These are phyloP conservation scores for Cytospora paraplurivora DNA, from an alignment of 2,329 filamentous ascomycete species.

Conservation along the genomic window DNA sequence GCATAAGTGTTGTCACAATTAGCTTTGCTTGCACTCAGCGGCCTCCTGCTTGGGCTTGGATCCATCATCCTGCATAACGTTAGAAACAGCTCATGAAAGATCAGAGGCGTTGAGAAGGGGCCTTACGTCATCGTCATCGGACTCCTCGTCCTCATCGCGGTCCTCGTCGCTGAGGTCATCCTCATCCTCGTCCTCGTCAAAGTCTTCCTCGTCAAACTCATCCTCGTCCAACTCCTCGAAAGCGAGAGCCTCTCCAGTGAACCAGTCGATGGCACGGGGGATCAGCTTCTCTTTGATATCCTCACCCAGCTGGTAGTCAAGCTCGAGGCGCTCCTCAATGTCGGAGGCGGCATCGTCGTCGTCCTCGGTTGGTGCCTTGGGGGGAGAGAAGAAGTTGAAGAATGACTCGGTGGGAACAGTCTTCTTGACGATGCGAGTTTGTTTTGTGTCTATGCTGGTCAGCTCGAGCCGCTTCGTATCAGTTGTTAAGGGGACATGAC, in stretches of 20 bases:
- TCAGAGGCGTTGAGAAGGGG: slow-evolving; percentile 1
- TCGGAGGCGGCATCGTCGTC: slow-evolving; percentile 79
- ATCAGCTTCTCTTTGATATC: slow-evolving; percentile 99
- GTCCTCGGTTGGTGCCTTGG: slow-evolving; percentile 76
- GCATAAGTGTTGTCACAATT: slow-evolving; percentile 40
- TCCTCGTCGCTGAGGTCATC: slow-evolving; percentile 78
- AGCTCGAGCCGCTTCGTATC: slow-evolving; percentile 14
- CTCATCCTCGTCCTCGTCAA: slow-evolving; percentile 89
- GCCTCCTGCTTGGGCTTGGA: slow-evolving; percentile 93
- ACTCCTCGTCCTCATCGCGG: slow-evolving; percentile 79
- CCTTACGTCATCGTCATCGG: slow-evolving; percentile 71
- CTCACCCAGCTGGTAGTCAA: slow-evolving; percentile 98
- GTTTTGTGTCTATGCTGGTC: slow-evolving; percentile 80
- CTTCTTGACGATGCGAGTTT: slow-evolving; percentile 98
- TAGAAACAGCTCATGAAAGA: slow-evolving; percentile 26
- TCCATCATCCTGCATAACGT: slow-evolving; percentile 63
- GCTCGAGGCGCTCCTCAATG: slow-evolving; percentile 95
- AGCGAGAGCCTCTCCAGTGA: slow-evolving; percentile 95
- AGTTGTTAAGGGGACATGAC: slow-evolving; percentile 29
- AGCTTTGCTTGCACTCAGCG: slow-evolving; percentile 96
- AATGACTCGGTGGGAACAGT: slow-evolving; percentile 98
- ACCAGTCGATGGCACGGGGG: slow-evolving; percentile 98
- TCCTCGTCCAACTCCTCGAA: slow-evolving; percentile 90
- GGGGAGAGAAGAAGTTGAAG: slow-evolving; percentile 98
- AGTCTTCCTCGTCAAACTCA: slow-evolving; percentile 79